Evolutionary conservation across 345 rosid genomes (phyloP).

Genomic region (Abelmoschus esculentus): DNA sequence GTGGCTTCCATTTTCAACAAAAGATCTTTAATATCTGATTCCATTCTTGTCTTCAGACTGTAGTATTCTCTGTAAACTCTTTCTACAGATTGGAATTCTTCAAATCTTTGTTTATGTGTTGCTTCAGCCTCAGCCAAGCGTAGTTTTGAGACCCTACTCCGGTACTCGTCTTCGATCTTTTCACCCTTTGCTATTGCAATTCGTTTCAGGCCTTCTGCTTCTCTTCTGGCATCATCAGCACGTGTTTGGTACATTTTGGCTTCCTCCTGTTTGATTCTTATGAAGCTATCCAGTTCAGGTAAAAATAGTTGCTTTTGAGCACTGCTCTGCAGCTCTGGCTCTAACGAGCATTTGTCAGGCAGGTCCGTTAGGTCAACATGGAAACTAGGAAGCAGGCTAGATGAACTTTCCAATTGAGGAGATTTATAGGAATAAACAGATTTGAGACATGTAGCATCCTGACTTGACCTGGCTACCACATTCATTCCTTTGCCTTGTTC

Average conservation of each 20-base stretch:
- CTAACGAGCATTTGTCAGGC: slow-evolving; percentile 35
- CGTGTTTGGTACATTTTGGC: slow-evolving; percentile 85
- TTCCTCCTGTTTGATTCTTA: slow-evolving; percentile 80
- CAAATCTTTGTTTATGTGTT: slow-evolving; percentile 49
- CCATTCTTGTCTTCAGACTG: slow-evolving; percentile 82
- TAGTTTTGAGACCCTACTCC: slow-evolving; percentile 50
- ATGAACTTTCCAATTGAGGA: slow-evolving; percentile 48
- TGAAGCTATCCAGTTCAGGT: slow-evolving; percentile 83
- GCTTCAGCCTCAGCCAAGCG: slow-evolving; percentile 55
- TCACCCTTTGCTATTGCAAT: slow-evolving; percentile 68
- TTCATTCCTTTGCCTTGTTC: slow-evolving; percentile 50
- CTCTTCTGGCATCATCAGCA: slow-evolving; percentile 88
- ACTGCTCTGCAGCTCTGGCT: slow-evolving; percentile 34
- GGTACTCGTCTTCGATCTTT: slow-evolving; percentile 66
- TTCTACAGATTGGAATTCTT: slow-evolving; percentile 70
- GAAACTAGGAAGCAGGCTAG: slow-evolving; percentile 41
- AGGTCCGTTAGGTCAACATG: slow-evolving; percentile 20
- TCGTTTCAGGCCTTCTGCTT: slow-evolving; percentile 78
- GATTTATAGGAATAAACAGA: slow-evolving; percentile 49
- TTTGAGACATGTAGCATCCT: slow-evolving; percentile 51
- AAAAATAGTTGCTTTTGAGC: slow-evolving; percentile 49
- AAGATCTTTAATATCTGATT: slow-evolving; percentile 78
- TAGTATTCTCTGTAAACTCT: slow-evolving; percentile 70
- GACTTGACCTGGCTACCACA: slow-evolving; percentile 43
- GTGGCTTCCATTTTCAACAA: slow-evolving; percentile 82